These are phyloP conservation scores for Phaeoacremonium minimum DNA, from an alignment of 2,329 filamentous ascomycete species.

Conservation along the genomic window DNA sequence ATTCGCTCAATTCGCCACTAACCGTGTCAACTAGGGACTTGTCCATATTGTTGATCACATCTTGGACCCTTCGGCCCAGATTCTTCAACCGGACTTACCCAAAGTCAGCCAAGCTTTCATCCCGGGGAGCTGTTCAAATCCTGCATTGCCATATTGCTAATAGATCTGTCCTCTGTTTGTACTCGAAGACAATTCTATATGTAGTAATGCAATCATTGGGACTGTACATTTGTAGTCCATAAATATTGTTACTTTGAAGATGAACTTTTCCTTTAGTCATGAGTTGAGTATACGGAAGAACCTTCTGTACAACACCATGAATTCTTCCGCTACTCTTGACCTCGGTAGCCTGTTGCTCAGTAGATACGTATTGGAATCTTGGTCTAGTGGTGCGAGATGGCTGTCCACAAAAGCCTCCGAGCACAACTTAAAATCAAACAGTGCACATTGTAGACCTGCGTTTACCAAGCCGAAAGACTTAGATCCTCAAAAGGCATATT, in stretches of 20 bases:
- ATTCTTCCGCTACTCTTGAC: not conserved
- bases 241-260: not conserved
- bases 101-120: not conserved
- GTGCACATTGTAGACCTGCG: no score
- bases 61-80: not conserved
- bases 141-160: not conserved
- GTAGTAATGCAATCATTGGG: not conserved
- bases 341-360: not conserved
- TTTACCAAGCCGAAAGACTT: no score
- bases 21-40: no score
- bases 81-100: not conserved
- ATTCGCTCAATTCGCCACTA: no score
- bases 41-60: not conserved
- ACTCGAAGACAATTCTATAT: not conserved
- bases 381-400: no score
- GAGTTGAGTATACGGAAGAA: not conserved
- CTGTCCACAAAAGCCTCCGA: no score
- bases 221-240: not conserved
- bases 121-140: not conserved
- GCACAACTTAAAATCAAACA: no score
- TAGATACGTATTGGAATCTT: no score
- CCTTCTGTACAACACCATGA: not conserved
- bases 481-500: no score
- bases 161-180: not conserved
- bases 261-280: not conserved